These are phyloP conservation scores for Pilaira anomala DNA, from an alignment of 192 early-diverging fungal species.

Conservation along the genomic window DNA sequence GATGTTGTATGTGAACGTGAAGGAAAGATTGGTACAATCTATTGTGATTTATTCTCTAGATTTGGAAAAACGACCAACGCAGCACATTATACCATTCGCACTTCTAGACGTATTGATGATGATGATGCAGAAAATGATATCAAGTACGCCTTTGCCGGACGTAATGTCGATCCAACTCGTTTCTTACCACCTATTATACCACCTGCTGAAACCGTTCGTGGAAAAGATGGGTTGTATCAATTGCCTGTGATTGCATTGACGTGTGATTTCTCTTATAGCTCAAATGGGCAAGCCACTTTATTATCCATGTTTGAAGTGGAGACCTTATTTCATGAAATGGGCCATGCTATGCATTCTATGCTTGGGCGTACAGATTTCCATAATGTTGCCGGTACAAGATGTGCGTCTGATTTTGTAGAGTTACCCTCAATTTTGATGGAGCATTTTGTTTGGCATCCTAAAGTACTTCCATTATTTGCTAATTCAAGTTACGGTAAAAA, in stretches of 20 bases:
- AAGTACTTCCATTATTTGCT: conserved; percentile 72
- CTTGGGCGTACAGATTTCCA: conserved; percentile 93
- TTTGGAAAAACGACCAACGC: conserved; percentile 75
- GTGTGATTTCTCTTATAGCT: conserved; percentile 59
- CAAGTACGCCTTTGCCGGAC: conserved; percentile 27
- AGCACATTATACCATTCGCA: conserved; percentile 94
- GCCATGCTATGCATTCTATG: conserved; percentile 98
- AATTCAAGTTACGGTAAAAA: conserved; percentile 60
- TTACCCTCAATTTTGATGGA: conserved; percentile 96
- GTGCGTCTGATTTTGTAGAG: conserved; percentile 95
- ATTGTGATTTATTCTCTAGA: conserved; percentile 90
- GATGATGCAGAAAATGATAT: conserved; percentile 56
- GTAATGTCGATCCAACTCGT: not conserved
- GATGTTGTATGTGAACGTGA: conserved; percentile 88
- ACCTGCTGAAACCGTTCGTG: conserved; percentile 1
- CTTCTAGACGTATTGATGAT: conserved; percentile 83
- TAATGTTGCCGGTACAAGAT: conserved; percentile 93
- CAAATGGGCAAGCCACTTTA: conserved; percentile 47
- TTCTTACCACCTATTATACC: not conserved
- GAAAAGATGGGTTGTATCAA: conserved; percentile 50
- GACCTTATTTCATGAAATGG: conserved; percentile 99
- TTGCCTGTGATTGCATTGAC: conserved; percentile 71
- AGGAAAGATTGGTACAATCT: conserved; percentile 85
- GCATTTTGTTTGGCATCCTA: conserved; percentile 74
- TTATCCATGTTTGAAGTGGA: conserved; percentile 84